These are phyloP conservation scores for Pugionium dolabratum DNA, from an alignment of 345 rosid genomes.

Conservation along the genomic window DNA sequence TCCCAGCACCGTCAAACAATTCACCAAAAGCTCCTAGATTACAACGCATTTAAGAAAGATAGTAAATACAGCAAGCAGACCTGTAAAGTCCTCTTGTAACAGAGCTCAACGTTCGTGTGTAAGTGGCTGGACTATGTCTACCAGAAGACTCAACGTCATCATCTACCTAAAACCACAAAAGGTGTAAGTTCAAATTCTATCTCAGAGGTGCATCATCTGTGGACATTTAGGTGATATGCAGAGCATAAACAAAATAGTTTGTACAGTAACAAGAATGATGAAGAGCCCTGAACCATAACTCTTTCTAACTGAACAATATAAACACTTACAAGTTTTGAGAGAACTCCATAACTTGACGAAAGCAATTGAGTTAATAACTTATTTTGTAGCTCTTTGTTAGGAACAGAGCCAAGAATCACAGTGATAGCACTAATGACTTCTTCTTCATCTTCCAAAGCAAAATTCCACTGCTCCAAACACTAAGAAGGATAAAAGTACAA, in stretches of 20 bases:
- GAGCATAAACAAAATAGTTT: conserved; percentile 12
- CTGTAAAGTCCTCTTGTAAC: conserved; percentile 86
- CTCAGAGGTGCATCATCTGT: conserved; percentile 1
- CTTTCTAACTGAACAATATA: conserved; percentile 14
- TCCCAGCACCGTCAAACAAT: neutral
- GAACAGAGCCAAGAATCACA: conserved; percentile 62
- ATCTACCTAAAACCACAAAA: conserved; percentile 59
- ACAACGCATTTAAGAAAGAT: conserved; percentile 11
- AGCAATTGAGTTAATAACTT: conserved; percentile 77
- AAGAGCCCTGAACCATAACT: conserved; percentile 17
- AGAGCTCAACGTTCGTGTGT: conserved; percentile 60
- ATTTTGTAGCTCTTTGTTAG: conserved; percentile 73
- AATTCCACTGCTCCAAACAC: conserved; percentile 65
- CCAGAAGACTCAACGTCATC: conserved; percentile 55
- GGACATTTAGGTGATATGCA: conserved; percentile 3
- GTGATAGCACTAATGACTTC: conserved; percentile 82
- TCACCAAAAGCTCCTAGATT: conserved; percentile 17
- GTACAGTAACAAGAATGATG: neutral
- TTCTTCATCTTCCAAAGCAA: conserved; percentile 88
- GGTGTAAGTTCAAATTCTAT: conserved; percentile 29
- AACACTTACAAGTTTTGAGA: conserved; percentile 77
- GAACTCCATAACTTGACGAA: conserved; percentile 80
- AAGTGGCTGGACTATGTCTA: conserved; percentile 70
- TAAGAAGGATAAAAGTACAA: conserved; percentile 19
- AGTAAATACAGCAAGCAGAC: conserved; percentile 41